A percentile compares a stretch with the other conserved stretches of the same genome.
These are phyloP conservation scores for Colletotrichum limetticola DNA, from an alignment of 2,329 filamentous ascomycete genomes.

Conservation along the genomic window DNA sequence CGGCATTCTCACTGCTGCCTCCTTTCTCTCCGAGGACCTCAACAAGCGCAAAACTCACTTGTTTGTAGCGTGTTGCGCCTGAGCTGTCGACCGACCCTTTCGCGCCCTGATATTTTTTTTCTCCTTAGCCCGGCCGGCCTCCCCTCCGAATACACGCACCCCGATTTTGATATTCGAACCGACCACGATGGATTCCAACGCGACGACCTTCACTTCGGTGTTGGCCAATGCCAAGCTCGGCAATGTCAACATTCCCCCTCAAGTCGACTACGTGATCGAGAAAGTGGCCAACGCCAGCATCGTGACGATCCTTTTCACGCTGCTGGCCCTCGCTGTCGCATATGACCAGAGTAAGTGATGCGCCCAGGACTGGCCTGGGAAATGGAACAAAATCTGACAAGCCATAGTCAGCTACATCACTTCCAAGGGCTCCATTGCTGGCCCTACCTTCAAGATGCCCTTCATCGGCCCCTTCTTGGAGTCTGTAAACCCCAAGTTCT, in stretches of 20 bases:
- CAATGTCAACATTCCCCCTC: constrained; percentile 61
- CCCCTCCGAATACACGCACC: not conserved
- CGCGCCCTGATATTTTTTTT: constrained; percentile 8
- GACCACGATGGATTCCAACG: constrained; percentile 63
- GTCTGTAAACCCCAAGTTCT: constrained; percentile 91
- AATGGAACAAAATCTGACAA: constrained; percentile 7
- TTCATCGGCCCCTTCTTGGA: constrained; percentile 97
- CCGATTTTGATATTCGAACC: constrained; percentile 1
- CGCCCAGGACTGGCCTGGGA: not conserved
- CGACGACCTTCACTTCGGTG: constrained; percentile 77
- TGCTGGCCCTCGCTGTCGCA: constrained; percentile 76
- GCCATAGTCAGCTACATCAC: constrained; percentile 76
- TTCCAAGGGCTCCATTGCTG: constrained; percentile 80
- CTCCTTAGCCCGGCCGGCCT: not conserved
- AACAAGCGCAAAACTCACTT: constrained; percentile 10
- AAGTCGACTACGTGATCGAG: constrained; percentile 66
- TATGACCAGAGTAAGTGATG: constrained; percentile 87
- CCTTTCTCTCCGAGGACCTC: not conserved
- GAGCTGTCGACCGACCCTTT: constrained; percentile 8
- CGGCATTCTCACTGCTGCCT: not conserved
- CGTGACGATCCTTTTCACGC: constrained; percentile 73
- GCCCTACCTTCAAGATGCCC: constrained; percentile 80
- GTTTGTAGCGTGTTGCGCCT: not conserved
- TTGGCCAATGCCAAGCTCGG: constrained; percentile 69
- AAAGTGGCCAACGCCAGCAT: constrained; percentile 64